phyloP scores from a whole-genome alignment of 1,284 basidiomycete genomes.

The Ceratobasidium papillatum region DNA sequence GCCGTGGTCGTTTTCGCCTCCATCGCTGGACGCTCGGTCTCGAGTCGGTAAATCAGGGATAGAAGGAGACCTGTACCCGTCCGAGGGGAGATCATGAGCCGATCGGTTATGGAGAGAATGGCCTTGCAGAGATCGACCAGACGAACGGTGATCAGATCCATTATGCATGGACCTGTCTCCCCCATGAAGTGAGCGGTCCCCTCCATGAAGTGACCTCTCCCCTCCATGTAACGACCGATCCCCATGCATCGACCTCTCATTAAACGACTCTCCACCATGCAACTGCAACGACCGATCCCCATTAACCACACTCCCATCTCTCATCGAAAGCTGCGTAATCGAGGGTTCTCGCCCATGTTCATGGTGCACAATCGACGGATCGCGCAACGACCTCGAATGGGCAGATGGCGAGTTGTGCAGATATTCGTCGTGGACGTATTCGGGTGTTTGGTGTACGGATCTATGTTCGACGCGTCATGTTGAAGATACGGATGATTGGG shows the following conservation, averaged over 20 bases:
- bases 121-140: neutral
- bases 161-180: neutral
- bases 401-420: slow-evolving; percentile 12
- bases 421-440: slow-evolving; percentile 5
- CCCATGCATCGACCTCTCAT: neutral
- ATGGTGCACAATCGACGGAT: neutral
- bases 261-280: neutral
- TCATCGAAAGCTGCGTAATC: neutral
- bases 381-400: neutral
- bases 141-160: neutral
- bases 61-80: slow-evolving; percentile 19
- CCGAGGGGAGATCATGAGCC: neutral
- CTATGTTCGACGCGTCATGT: neutral
- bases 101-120: neutral
- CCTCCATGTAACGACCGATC: neutral
- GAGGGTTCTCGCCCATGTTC: neutral
- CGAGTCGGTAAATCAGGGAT: neutral
- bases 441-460: neutral
- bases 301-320: neutral
- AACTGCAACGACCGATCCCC: neutral
- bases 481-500: no score
- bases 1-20: slow-evolving; percentile 21
- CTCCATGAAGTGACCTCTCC: neutral
- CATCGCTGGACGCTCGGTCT: slow-evolving; percentile 1
- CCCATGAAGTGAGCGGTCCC: neutral